Evolutionary conservation across 225 moss, liverwort and hornwort genomes (phyloP), one percentile per base, ranked within the genome.

Genomic region (Physcomitrellopsis africana): DNA sequence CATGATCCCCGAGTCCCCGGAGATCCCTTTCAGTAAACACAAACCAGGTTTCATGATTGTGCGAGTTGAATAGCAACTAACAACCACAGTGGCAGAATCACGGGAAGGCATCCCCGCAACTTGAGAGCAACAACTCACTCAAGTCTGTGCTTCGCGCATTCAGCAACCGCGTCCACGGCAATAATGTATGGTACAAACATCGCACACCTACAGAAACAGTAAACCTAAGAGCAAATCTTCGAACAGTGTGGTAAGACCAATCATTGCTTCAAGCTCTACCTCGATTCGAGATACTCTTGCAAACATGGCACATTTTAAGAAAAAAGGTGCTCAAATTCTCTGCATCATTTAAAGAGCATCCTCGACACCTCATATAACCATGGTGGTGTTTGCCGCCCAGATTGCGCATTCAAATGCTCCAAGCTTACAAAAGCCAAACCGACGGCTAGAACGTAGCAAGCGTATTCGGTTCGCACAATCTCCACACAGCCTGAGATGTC

Each of bases 181-280:
- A 37, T 37, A 37, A 37, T 37, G 32, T 37, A 2, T 29, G 4
- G 29, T 29, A 4, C 29, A 29, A 29, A 29, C 20, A 54, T 55
- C 69, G 7, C 54, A 51, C 5, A 15, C 11, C 3, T 11, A 49
- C 12, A 49, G 15, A 49, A 49, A 11, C 15, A 49, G 7, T 42
- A 60, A 76, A 22, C 74, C 74, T 74, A 44, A 42, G 3, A n/a
- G 18, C 10, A 11, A 8, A 29, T 19, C 47, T 12, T 71, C 58
- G 46, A 61, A 51, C 29, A 49, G 1, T 15, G 24, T 64, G 16
- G 14, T 26, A 61, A 18, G 18, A 47, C 18, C 43, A 51, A 5
- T 19, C 54, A n/a, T 5, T 17, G 53, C 22, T 26, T 27, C 46
- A 16, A 45, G 15, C 63, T 63, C 62, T 8, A 17, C 70, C 62